Base-by-base conservation (phyloP, 2,329 filamentous ascomycete species). In the Pseudogymnoascus sp. region DNA sequence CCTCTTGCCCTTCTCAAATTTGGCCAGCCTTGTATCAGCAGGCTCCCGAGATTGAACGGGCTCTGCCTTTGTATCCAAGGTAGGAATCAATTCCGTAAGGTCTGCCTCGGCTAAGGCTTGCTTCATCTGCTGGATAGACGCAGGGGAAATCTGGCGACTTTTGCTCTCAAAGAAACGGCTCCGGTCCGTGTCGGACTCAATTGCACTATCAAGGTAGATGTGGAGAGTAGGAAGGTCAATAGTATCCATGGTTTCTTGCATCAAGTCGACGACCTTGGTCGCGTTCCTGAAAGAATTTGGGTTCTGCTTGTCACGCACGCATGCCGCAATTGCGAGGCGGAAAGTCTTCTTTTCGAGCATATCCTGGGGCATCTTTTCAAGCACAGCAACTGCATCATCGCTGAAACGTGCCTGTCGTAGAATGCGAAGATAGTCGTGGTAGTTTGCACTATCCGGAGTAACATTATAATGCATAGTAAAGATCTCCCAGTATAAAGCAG, bases 261-360 rank as follows among this genome's bases (percentile, higher is more conserved):
- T 92, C 59, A 83, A 72, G 60, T 85, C 78, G 31, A 96, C 76
- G 27, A 96, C 78, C 59, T 78, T 74, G 59, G 79, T 84, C 4
- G 90, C 88, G 66, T 88, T 81, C 2, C 78, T 74, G 66, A 96
- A 82, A 21, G 84, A 83, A 60, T 87, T 82, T n/a, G 73, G 79
- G 72, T 95, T 96, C 62, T 86, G 85, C 70, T 86, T 88, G 77
- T 97, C 91, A 62, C 87, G 83, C 25, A 84, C 77, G 73, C 92
- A 96, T 4, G 85, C 81, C 65, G 82, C 81, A 78, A 97, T 85
- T 61, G 88, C 91, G 55, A 91, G 82, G 61, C 84, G 83, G 75
- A 92, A 90, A 8, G 84, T 85, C 63, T 81, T 82, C 35, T 71
- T 68, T 62, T 71, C 74, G 39, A 82, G 71, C 64, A 78, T 67